Base-by-base conservation (phyloP, 306 rosid species). In the Rosa rugosa region DNA sequence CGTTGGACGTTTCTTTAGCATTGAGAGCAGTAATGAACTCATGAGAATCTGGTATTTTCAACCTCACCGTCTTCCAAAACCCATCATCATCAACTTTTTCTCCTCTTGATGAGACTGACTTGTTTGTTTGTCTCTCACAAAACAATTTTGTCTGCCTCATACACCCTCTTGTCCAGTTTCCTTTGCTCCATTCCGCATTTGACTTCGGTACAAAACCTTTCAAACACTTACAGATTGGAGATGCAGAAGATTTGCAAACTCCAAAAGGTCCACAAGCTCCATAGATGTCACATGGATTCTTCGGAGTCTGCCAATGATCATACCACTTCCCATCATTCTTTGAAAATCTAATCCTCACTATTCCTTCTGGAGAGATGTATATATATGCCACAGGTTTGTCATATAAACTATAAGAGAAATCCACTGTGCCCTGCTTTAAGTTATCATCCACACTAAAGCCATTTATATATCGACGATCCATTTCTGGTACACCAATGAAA, bases 401-500 rank as follows among this genome's bases (percentile, higher is more conserved):
- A 63, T 63, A 63, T 63, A 69, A 23, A 31, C 14, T 27, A 16
- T 50, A 88, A 70, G 79, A 71, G 0, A 83, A 23, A 50, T 51
- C 79, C 40, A 60, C 74, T 36, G 80, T 80, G 27, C 89, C 87
- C 31, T 47, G 20, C 40, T 76, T 72, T 5, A 49, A 51, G 22
- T 88, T 80, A 70, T 85, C 75, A 4, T 13, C 81, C 0, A 86
- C 42, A 49, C 0, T 49, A 54, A 80, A 83, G 18, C 85, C 86
- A 72, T 54, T 62, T 16, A 69, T 40, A 72, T 76, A 88, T 22
- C 64, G 79, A 2, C 79, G 34, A 66, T 81, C 12, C 88, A 84
- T 85, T 0, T 31, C 4, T 2, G 85, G 86, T 14, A 83, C 6
- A 31, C 94, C 94, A 4, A 83, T 69, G 62, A 88, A 90, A 71